A percentile compares a stretch with the other conserved stretches of the same genome.
Conservation (phyloP, 805 yeast species). For the Saturnispora silvae region DNA sequence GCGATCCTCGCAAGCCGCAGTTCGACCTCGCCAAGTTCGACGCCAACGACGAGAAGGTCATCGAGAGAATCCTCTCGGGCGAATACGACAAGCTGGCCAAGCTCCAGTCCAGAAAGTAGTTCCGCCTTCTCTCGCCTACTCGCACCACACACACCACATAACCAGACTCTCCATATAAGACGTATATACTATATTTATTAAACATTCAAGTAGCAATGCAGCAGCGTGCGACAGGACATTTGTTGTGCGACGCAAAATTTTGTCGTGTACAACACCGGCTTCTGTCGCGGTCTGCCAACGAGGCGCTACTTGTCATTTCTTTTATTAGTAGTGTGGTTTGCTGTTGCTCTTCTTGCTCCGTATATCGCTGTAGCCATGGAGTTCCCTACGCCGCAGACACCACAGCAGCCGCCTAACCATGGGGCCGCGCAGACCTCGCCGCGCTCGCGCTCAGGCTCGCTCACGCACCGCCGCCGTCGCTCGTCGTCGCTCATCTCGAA, state of each 20-base stretch:
- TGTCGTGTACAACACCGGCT: too few species aligned
- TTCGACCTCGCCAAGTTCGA: constrained; percentile 46
- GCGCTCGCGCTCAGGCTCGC: constrained; percentile 16
- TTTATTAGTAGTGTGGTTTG: too few species aligned
- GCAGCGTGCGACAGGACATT: too few species aligned
- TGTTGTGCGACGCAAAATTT: too few species aligned
- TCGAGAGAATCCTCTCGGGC: constrained; percentile 73
- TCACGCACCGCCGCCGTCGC: constrained; percentile 42
- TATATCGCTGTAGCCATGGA: background rate
- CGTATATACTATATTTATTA: too few species aligned
- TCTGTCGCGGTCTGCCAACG: too few species aligned
- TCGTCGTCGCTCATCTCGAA: constrained; percentile 87
- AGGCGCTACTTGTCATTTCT: too few species aligned
- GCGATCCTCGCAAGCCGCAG: constrained; percentile 31
- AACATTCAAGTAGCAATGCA: too few species aligned
- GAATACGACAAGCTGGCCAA: constrained; percentile 67
- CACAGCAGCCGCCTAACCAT: background rate
- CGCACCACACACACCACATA: too few species aligned
- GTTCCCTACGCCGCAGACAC: background rate
- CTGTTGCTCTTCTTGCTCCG: background rate
- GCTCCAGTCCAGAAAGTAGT: constrained; percentile 18
- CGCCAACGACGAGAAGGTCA: constrained; percentile 65
- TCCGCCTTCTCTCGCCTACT: background rate
- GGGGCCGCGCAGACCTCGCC: background rate
- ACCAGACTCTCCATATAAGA: too few species aligned